These are phyloP conservation scores for Stagonosporopsis chrysanthemi DNA, from an alignment of 2,329 filamentous ascomycete species.

Conservation along the genomic window DNA sequence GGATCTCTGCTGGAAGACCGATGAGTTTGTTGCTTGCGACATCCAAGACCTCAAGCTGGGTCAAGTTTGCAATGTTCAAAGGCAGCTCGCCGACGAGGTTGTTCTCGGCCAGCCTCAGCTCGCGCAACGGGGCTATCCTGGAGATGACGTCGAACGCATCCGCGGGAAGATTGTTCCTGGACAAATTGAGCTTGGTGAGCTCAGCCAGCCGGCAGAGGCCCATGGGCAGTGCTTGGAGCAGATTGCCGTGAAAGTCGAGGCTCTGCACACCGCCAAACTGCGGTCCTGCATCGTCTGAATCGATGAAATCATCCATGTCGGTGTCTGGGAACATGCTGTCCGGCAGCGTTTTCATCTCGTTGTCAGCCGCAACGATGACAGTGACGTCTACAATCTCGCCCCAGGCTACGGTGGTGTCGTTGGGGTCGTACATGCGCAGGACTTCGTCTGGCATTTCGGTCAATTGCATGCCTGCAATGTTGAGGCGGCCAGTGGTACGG, in stretches of 20 bases:
- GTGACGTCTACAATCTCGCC: conserved; percentile 90
- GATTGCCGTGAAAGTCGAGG: conserved; percentile 86
- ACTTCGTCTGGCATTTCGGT: conserved; percentile 83
- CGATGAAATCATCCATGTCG: conserved; percentile 59
- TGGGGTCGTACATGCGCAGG: conserved; percentile 82
- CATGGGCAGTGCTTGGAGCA: conserved; percentile 73
- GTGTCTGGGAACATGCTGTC: conserved; percentile 82
- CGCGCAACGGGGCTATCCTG: conserved; percentile 75
- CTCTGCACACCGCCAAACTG: conserved; percentile 84
- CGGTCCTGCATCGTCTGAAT: conserved; percentile 71
- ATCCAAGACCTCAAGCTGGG: conserved; percentile 79
- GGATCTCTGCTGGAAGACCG: conserved; percentile 71
- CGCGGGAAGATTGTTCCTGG: conserved; percentile 81
- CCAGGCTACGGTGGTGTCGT: conserved; percentile 75
- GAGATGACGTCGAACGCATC: conserved; percentile 75
- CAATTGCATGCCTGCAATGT: conserved; percentile 84
- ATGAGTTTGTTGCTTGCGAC: conserved; percentile 81
- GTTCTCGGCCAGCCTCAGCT: conserved; percentile 74
- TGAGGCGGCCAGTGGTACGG: conserved; percentile 79
- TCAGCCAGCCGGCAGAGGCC: conserved; percentile 76
- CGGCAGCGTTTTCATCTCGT: conserved; percentile 78
- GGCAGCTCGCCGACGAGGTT: conserved; percentile 58
- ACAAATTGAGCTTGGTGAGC: conserved; percentile 83
- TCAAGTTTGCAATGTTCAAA: conserved; percentile 67
- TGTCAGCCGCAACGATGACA: conserved; percentile 85